phyloP scores from a whole-genome alignment of 805 yeast genomes.

The Candida corydali region DNA sequence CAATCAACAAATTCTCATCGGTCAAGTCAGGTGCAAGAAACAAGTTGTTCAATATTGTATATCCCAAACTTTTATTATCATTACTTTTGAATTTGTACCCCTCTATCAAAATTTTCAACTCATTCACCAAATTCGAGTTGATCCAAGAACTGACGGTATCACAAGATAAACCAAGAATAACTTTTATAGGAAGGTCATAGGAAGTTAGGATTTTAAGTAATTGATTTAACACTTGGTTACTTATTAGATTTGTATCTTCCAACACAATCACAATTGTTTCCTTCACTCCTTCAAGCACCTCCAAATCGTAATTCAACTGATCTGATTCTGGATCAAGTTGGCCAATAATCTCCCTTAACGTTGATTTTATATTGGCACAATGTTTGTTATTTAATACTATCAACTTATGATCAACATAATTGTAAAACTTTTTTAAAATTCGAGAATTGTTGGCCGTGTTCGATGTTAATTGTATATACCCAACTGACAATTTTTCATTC shows the following conservation, averaged over 20 bases:
- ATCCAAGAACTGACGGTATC: slow-evolving; percentile 36
- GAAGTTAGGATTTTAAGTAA: slow-evolving; percentile 27
- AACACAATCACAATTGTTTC: slow-evolving; percentile 17
- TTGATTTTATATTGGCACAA: slow-evolving; percentile 25
- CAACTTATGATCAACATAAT: slow-evolving; percentile 16
- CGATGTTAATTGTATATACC: slow-evolving; percentile 33
- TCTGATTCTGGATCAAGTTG: slow-evolving; percentile 20
- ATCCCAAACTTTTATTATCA: slow-evolving; percentile 30
- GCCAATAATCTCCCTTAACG: slow-evolving; percentile 29
- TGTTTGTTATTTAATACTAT: slow-evolving; percentile 27
- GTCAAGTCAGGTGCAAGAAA: slow-evolving; percentile 24
- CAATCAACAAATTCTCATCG: slow-evolving; percentile 15
- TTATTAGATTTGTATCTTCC: slow-evolving; percentile 36
- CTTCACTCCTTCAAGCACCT: slow-evolving; percentile 8
- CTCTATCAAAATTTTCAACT: slow-evolving; percentile 22
- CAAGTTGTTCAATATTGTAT: slow-evolving; percentile 28
- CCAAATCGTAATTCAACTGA: slow-evolving; percentile 32
- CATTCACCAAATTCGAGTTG: slow-evolving; percentile 27
- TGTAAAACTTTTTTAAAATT: slow-evolving; percentile 31
- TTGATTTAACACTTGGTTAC: slow-evolving; percentile 31
- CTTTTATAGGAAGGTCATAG: slow-evolving; percentile 27
- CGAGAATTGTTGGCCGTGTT: slow-evolving; percentile 39
- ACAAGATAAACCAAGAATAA: slow-evolving; percentile 35
- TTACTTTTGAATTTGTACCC: slow-evolving; percentile 30
- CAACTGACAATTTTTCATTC: slow-evolving; percentile 21